Evolutionary conservation across 2,329 filamentous ascomycete genomes (phyloP).

Genomic region (Alternaria brassicae): DNA sequence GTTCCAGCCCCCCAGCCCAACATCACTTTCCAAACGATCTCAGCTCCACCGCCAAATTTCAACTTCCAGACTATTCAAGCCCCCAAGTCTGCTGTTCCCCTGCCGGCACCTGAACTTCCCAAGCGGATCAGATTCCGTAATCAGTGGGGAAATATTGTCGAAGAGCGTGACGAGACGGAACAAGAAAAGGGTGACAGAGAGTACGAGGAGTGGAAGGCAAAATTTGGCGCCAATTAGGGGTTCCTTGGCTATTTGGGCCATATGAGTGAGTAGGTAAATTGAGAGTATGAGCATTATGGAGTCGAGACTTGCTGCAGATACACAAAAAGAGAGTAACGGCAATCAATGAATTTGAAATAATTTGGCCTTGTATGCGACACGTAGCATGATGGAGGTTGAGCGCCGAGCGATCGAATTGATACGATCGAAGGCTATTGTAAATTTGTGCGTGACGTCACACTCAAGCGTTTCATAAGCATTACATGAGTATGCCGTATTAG

Average conservation of each 20-base stretch:
- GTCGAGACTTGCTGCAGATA: background rate
- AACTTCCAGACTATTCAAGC: background rate
- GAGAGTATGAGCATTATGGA: background rate
- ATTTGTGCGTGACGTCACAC: background rate
- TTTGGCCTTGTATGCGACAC: too few relatives aligned
- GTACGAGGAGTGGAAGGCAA: conserved; percentile 4
- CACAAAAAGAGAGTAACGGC: background rate
- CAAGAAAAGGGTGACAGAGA: conserved; percentile 1
- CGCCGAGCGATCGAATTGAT: background rate
- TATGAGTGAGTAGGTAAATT: background rate
- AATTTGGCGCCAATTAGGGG: background rate
- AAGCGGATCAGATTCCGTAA: background rate
- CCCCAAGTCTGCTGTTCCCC: background rate
- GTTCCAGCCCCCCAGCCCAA: background rate
- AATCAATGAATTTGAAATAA: too few relatives aligned
- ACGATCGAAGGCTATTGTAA: background rate
- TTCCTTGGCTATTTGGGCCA: background rate
- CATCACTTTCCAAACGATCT: background rate
- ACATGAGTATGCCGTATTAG: background rate
- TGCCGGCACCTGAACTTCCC: background rate
- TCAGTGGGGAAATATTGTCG: background rate
- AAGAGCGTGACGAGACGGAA: background rate
- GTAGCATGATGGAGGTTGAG: background rate
- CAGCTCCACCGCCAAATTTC: background rate
- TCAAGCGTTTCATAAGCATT: background rate